Base-by-base conservation (phyloP, 257 asterid species). In the Pogostemon cablin region DNA sequence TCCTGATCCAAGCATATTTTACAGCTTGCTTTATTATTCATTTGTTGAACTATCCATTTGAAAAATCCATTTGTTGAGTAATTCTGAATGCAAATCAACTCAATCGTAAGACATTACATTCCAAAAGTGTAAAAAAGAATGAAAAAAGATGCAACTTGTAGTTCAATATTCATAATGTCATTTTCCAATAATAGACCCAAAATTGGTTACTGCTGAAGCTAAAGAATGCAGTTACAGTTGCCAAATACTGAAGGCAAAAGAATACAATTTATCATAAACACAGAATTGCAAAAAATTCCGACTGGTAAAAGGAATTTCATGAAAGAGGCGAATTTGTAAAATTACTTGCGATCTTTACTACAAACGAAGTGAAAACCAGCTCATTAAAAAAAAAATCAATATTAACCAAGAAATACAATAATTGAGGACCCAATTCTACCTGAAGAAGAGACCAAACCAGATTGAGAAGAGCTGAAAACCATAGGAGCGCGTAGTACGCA, bases 371-470 rank as follows among this genome's bases (percentile, higher is more conserved):
- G 58, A 49, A 59, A 57, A 52, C 46, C 52, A 80, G 58, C 44
- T 57, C 75, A 68, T 43, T 34, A 25, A 34, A 6, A 15, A 11
- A 4, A n/a, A 44, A 32, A n/a, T 34, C 53, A 11, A 55, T 9
- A 38, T 10, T 38, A 32, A 17, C 72, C 32, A 8, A 9, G 62
- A 34, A 62, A 63, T 48, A 52, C 4, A 54, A 17, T 46, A 71
- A 44, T 7, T 0, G 55, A 56, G 65, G 53, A 62, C 3, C 11
- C 68, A 68, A 64, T 32, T 56, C 17, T 9, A 93, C 98, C 96
- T 93, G 98, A 76, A 91, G 87, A 73, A 78, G 75, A 71, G 92
- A 85, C 98, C 96, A 93, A 5, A 88, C 86, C 50, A 91, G 82
- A 76, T 89, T 89, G 52, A 91, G 82, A 65, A 93, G 80, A 73